A percentile compares a stretch with the other conserved stretches of the same genome.
Conservation (phyloP, 306 rosid species). For the Dryas octopetala region DNA sequence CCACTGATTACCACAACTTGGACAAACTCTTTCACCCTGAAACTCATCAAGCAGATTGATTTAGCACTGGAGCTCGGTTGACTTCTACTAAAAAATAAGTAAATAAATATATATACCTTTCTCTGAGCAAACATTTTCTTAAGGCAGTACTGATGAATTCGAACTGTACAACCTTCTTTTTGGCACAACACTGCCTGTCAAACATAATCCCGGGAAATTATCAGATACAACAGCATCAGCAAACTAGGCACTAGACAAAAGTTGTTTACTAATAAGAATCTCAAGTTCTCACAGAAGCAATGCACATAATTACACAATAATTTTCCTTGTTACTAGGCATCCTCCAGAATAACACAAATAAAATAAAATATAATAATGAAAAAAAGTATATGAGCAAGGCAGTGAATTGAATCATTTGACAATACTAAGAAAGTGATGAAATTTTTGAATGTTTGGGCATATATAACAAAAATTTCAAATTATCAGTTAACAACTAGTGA, state of each 20-base stretch:
- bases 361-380: neutral
- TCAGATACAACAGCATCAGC: constrained; percentile 21
- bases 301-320: neutral
- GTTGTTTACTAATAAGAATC: neutral
- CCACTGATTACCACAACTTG: constrained; percentile 69
- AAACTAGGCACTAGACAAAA: neutral
- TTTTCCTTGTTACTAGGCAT: neutral
- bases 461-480: constrained; percentile 8
- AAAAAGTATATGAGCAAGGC: neutral
- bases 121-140: constrained; percentile 54
- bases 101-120: constrained; percentile 49
- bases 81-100: constrained; percentile 1
- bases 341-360: neutral
- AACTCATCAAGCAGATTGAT: constrained; percentile 14
- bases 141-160: constrained; percentile 78
- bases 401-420: neutral
- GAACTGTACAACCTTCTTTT: constrained; percentile 60
- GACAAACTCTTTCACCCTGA: constrained; percentile 63
- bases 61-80: constrained; percentile 4
- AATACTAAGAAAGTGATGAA: neutral
- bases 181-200: constrained; percentile 72
- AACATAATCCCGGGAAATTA: constrained; percentile 21
- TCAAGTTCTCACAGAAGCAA: neutral
- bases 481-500: neutral
- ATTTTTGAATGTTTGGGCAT: neutral